These are phyloP conservation scores for Piromyces sp. DNA, from an alignment of 192 early-diverging fungal genomes.

Conservation along the genomic window DNA sequence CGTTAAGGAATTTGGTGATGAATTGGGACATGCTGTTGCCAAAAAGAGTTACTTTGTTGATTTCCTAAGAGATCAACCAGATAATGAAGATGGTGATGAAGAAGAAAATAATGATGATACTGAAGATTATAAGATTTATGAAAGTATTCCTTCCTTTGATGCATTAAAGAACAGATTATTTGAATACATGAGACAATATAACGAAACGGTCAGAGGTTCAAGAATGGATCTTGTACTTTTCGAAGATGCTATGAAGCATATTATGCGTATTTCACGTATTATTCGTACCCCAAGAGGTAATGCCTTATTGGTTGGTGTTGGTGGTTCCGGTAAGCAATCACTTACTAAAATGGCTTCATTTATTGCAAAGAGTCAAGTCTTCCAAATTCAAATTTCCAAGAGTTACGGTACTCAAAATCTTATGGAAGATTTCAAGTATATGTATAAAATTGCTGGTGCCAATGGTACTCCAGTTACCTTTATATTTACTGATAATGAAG, in stretches of 20 bases:
- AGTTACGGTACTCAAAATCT: constrained; percentile 35
- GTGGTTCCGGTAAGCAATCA: constrained; percentile 49
- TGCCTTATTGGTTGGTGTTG: constrained; percentile 42
- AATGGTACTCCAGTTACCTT: constrained; percentile 38
- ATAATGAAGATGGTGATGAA: constrained; percentile 38
- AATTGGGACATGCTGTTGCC: constrained; percentile 13
- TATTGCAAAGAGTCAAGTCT: constrained; percentile 42
- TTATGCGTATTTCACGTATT: constrained; percentile 42
- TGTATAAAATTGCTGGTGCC: constrained; percentile 45
- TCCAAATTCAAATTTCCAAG: constrained; percentile 47
- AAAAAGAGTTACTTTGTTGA: constrained; percentile 33
- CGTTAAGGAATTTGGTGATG: constrained; percentile 36
- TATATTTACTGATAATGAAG: constrained; percentile 48
- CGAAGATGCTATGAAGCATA: constrained; percentile 50
- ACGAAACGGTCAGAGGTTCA: constrained; percentile 35
- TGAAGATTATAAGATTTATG: constrained; percentile 39
- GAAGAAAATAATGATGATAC: constrained; percentile 40
- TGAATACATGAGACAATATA: constrained; percentile 46
- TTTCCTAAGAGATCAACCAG: constrained; percentile 40
- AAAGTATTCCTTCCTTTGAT: constrained; percentile 40
- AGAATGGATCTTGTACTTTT: constrained; percentile 51
- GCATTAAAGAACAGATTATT: constrained; percentile 21
- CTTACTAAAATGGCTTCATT: constrained; percentile 41
- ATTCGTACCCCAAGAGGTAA: constrained; percentile 38
- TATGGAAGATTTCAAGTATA: constrained; percentile 50